phyloP scores from a whole-genome alignment of 768 basidiomycete species.

The Coprinopsis sp. region DNA sequence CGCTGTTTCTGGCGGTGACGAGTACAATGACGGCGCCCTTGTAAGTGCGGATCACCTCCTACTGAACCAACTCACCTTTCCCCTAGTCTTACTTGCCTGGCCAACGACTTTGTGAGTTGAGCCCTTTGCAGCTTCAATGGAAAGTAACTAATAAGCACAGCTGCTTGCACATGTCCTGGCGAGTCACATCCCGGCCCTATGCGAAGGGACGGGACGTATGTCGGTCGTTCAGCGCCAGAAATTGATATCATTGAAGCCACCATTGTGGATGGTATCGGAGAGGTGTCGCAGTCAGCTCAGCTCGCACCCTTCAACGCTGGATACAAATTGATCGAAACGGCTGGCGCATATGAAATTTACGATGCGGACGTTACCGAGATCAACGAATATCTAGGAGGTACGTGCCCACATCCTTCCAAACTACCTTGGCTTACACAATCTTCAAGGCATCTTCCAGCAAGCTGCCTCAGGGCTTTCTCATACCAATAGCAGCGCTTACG shows the following conservation, averaged over 20 bases:
- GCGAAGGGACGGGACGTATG: slow-evolving; percentile 46
- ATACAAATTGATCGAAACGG: slow-evolving; percentile 34
- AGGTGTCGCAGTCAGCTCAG: slow-evolving; percentile 11
- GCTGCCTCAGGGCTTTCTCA: slow-evolving; percentile 63
- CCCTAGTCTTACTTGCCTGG: slow-evolving; percentile 70
- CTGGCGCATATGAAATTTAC: too few relatives aligned
- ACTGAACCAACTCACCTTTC: not conserved
- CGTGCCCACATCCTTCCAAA: not conserved
- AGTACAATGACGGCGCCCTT: slow-evolving; percentile 31
- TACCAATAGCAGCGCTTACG: slow-evolving; percentile 68
- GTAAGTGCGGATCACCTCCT: slow-evolving; percentile 16
- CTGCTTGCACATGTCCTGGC: slow-evolving; percentile 38
- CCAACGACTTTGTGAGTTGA: slow-evolving; percentile 32
- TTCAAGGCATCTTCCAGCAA: slow-evolving; percentile 57
- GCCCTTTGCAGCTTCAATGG: not conserved
- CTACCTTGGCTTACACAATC: not conserved
- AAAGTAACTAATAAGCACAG: slow-evolving; percentile 12
- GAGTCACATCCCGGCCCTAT: slow-evolving; percentile 41
- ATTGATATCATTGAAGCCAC: slow-evolving; percentile 67
- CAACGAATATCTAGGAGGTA: slow-evolving; percentile 37
- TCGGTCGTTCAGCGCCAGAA: slow-evolving; percentile 65
- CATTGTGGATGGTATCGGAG: slow-evolving; percentile 27
- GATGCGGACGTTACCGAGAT: too few relatives aligned
- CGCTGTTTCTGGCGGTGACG: slow-evolving; percentile 38
- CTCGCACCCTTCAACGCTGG: slow-evolving; percentile 13